A percentile compares a stretch with the other conserved stretches of the same genome.
Evolutionary conservation across 176 grass and related monocot species (phyloP).

Genomic region (Carex myosuroides): DNA sequence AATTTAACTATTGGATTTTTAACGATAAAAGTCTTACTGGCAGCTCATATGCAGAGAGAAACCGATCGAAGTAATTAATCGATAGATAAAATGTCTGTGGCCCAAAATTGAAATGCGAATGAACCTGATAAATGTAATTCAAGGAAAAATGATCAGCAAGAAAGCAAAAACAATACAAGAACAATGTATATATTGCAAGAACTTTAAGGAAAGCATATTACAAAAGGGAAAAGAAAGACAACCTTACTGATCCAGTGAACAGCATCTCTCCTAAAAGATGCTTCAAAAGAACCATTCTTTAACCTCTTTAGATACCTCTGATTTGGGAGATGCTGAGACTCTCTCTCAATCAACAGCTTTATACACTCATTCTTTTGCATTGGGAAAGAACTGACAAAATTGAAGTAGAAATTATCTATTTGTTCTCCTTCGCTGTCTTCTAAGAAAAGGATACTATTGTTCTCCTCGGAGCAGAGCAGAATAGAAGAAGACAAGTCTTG

Average conservation of each 20-base stretch:
- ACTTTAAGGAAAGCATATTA: background rate
- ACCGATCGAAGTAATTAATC: constrained; percentile 89
- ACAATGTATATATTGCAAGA: constrained; percentile 18
- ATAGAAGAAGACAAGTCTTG: constrained; percentile 21
- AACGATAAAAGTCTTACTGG: constrained; percentile 48
- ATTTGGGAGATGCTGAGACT: constrained; percentile 44
- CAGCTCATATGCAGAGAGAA: constrained; percentile 54
- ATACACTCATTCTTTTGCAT: constrained; percentile 43
- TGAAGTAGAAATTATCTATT: constrained; percentile 11
- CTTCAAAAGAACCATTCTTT: constrained; percentile 39
- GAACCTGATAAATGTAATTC: constrained; percentile 46
- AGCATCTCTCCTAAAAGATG: constrained; percentile 61
- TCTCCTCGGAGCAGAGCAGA: constrained; percentile 62
- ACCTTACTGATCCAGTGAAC: constrained; percentile 93
- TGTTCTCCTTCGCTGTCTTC: constrained; percentile 12
- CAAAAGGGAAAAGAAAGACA: background rate
- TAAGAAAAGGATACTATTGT: constrained; percentile 36
- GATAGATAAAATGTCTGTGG: constrained; percentile 66
- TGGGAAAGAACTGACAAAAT: constrained; percentile 28
- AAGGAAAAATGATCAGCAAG: constrained; percentile 23
- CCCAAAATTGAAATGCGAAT: constrained; percentile 77
- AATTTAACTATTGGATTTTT: background rate
- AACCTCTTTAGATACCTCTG: constrained; percentile 43
- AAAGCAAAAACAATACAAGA: constrained; percentile 20
- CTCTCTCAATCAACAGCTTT: constrained; percentile 42